phyloP scores from a whole-genome alignment of 2,329 filamentous ascomycete genomes.

The Passalora sequoiae region DNA sequence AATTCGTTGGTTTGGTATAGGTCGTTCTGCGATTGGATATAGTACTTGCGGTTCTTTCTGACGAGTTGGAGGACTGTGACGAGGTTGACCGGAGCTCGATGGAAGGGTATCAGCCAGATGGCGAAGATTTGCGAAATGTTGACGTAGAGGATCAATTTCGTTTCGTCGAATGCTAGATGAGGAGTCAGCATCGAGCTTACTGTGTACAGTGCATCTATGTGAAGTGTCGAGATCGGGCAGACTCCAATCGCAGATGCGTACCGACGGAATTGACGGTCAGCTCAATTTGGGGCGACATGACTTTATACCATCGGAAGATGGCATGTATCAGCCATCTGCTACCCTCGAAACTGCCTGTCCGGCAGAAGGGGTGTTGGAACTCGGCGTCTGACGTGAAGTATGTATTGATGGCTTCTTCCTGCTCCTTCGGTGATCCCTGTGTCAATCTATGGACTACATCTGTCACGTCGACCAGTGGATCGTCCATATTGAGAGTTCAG shows the following conservation, averaged over 20 bases:
- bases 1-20: slow-evolving; percentile 74
- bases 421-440: slow-evolving; percentile 60
- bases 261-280: slow-evolving; percentile 60
- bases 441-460: slow-evolving; percentile 63
- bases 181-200: neutral
- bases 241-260: slow-evolving; percentile 25
- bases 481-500: slow-evolving; percentile 23
- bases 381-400: slow-evolving; percentile 69
- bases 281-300: slow-evolving; percentile 69
- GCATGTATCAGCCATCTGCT: slow-evolving; percentile 62
- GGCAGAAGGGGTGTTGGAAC: slow-evolving; percentile 75
- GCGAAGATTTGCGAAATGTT: slow-evolving; percentile 69
- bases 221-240: too few relatives aligned
- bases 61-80: slow-evolving; percentile 32
- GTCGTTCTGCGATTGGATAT: slow-evolving; percentile 72
- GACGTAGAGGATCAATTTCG: slow-evolving; percentile 64
- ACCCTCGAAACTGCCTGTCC: slow-evolving; percentile 55
- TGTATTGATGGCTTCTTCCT: slow-evolving; percentile 59
- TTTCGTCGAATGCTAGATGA: slow-evolving; percentile 61
- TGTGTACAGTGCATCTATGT: too few relatives aligned
- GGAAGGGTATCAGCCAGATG: slow-evolving; percentile 72
- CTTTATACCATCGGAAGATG: slow-evolving; percentile 80
- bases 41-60: slow-evolving; percentile 50
- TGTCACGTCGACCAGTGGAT: slow-evolving; percentile 55
- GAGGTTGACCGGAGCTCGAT: slow-evolving; percentile 49